A percentile compares a stretch with the other conserved stretches of the same genome.
Conservation (phyloP, 2,329 filamentous ascomycete genomes). For the Cryphonectria japonica region DNA sequence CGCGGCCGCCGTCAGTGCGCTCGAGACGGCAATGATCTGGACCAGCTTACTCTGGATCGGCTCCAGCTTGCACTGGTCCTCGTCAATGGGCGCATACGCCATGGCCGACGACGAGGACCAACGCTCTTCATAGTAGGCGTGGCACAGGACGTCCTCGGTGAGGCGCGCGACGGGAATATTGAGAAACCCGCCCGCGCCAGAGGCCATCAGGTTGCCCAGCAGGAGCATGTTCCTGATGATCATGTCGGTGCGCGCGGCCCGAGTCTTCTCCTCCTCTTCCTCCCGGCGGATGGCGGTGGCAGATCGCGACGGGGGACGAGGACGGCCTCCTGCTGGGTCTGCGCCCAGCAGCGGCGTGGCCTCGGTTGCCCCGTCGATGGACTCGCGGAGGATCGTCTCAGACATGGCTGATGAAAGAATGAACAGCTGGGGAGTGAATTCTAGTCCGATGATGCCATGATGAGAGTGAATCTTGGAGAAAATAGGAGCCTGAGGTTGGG, state of each 20-base stretch:
- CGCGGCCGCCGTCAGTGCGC: conserved; percentile 2
- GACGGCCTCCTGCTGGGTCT: background rate
- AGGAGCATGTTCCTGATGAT: conserved; percentile 12
- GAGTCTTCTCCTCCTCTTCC: background rate
- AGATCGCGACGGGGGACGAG: background rate
- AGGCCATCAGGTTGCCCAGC: conserved; percentile 15
- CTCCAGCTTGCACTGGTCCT: conserved; percentile 26
- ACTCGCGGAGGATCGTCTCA: background rate
- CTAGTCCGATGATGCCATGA: background rate
- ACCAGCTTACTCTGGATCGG: conserved; percentile 19
- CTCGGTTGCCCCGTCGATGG: background rate
- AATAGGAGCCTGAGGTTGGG: too few relatives aligned
- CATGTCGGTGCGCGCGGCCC: background rate
- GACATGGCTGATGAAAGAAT: background rate
- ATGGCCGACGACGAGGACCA: background rate
- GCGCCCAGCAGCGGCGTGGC: conserved; percentile 12
- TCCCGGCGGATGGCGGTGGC: background rate
- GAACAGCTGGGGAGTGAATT: background rate
- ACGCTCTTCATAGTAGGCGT: conserved; percentile 17
- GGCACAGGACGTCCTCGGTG: conserved; percentile 18
- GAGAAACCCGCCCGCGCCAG: conserved; percentile 4
- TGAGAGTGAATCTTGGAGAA: too few relatives aligned
- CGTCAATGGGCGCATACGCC: conserved; percentile 15
- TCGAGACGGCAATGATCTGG: conserved; percentile 12
- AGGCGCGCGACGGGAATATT: conserved; percentile 11